These are phyloP conservation scores for Blastosporella zonata DNA, from an alignment of 1,284 basidiomycete genomes.

Conservation along the genomic window DNA sequence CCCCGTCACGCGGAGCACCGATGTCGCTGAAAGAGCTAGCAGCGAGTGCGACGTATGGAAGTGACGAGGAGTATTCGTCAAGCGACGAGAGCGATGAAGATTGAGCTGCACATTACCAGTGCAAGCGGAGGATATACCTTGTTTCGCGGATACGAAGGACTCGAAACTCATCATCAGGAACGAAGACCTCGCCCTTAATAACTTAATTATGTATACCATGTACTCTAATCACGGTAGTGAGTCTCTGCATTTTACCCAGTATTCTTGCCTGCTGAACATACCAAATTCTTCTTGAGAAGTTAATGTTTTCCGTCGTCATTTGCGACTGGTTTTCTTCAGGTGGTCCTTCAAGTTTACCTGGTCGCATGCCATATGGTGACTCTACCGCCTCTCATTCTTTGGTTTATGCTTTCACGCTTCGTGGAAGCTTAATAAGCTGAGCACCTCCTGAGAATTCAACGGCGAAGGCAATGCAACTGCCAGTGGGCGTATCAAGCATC, in stretches of 20 bases:
- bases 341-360: too few species aligned
- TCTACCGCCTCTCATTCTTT: too few species aligned
- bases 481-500: too few species aligned
- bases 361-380: too few species aligned
- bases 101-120: slow-evolving; percentile 21
- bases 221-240: neutral
- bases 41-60: slow-evolving; percentile 35
- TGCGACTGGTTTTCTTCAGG: too few species aligned
- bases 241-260: neutral
- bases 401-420: too few species aligned
- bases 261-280: too few species aligned
- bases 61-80: slow-evolving; percentile 53
- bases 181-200: neutral
- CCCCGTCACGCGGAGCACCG: slow-evolving; percentile 32
- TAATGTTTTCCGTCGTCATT: too few species aligned
- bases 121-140: neutral
- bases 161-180: neutral
- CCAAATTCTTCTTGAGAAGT: too few species aligned
- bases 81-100: slow-evolving; percentile 74
- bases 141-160: neutral
- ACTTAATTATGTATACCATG: slow-evolving; percentile 1
- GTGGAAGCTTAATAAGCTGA: too few species aligned
- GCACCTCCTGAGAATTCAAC: too few species aligned
- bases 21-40: slow-evolving; percentile 55
- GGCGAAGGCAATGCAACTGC: too few species aligned